Percentiles rank a stretch among this genome's conserved stretches.
Conservation (phyloP, 2,329 filamentous ascomycete species). For the Fusarium piperis region DNA sequence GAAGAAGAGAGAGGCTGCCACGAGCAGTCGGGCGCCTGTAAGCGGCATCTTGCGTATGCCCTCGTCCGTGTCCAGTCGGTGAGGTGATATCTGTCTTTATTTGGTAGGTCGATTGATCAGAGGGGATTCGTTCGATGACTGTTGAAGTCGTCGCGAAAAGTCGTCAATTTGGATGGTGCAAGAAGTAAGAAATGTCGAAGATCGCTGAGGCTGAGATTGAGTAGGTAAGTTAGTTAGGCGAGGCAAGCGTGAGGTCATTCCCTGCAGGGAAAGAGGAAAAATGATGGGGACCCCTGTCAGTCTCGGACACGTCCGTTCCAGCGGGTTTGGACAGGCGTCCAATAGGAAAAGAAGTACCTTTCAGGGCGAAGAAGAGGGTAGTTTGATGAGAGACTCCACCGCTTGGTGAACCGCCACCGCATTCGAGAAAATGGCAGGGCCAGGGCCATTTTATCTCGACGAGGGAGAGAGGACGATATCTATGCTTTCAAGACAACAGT, state of each 20-base stretch:
- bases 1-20: constrained; percentile 41
- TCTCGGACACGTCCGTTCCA: constrained; percentile 1
- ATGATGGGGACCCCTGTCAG: constrained; percentile 18
- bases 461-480: constrained; percentile 7
- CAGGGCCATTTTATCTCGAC: neutral
- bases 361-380: neutral
- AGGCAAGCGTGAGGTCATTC: constrained; percentile 35
- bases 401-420: constrained; percentile 2
- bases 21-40: constrained; percentile 43
- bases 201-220: constrained; percentile 1
- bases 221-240: neutral
- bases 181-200: neutral
- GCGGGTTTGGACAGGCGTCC: constrained; percentile 2
- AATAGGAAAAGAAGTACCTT: neutral
- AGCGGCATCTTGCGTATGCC: constrained; percentile 33
- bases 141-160: neutral
- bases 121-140: neutral
- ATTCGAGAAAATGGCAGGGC: constrained; percentile 4
- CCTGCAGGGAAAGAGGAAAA: constrained; percentile 2
- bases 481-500: neutral
- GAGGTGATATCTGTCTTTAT: neutral
- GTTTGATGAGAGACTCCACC: constrained; percentile 23
- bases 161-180: constrained; percentile 4
- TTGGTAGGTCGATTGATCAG: neutral
- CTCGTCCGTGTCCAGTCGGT: neutral